These are phyloP conservation scores for Ligustrum vulgare DNA, from an alignment of 257 asterid genomes.

Conservation along the genomic window DNA sequence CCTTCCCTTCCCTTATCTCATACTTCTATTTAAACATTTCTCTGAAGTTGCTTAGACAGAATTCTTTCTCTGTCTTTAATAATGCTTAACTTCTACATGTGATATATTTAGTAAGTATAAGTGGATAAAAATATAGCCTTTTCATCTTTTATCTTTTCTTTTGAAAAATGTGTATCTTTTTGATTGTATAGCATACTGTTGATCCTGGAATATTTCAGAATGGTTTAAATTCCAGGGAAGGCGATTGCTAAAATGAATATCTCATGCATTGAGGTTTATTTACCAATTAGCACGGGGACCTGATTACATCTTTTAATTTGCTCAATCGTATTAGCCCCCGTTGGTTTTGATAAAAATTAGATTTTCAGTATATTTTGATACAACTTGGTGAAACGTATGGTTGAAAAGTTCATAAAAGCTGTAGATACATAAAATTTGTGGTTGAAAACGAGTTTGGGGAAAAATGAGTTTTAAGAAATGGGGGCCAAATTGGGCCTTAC, in stretches of 20 bases:
- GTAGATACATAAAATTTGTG: too few relatives aligned
- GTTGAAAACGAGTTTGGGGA: too few relatives aligned
- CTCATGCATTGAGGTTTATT: background rate
- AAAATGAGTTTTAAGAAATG: too few relatives aligned
- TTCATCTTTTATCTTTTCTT: background rate
- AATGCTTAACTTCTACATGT: background rate
- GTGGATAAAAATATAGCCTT: conserved; percentile 1
- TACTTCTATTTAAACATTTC: conserved; percentile 9
- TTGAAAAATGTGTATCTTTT: background rate
- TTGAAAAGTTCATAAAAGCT: too few relatives aligned
- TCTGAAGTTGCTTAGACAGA: conserved; percentile 1
- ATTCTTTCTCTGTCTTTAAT: background rate
- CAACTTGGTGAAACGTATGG: too few relatives aligned
- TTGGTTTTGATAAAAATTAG: too few relatives aligned
- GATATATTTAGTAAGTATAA: background rate
- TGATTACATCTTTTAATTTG: background rate
- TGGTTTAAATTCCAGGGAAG: background rate
- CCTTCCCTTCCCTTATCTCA: background rate
- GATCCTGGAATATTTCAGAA: background rate
- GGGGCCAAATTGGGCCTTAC: background rate
- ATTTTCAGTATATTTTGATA: too few relatives aligned
- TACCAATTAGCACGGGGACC: background rate
- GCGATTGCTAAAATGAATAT: background rate
- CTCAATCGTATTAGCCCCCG: background rate
- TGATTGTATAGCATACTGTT: background rate